A percentile compares a stretch with the other conserved stretches of the same genome.
Evolutionary conservation across 2,329 filamentous ascomycete genomes (phyloP).

Genomic region (Venturiaceae sp.): DNA sequence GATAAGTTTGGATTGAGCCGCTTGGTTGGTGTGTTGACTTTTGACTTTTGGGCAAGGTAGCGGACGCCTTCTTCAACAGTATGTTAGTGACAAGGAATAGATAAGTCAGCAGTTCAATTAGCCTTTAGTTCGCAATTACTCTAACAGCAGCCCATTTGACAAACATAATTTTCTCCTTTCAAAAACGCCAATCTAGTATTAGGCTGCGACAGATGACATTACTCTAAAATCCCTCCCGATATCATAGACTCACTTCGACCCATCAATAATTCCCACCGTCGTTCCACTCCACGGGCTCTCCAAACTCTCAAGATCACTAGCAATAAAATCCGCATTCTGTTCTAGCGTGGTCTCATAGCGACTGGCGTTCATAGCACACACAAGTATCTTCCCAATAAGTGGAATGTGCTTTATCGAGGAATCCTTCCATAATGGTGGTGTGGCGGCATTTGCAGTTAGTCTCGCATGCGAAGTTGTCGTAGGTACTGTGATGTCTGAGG

Average conservation of each 20-base stretch:
- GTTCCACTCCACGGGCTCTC: conserved; percentile 22
- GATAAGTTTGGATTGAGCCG: too few relatives aligned
- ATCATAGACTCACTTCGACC: conserved; percentile 10
- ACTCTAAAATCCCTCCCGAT: too few relatives aligned
- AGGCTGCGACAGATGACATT: too few relatives aligned
- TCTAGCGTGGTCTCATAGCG: conserved; percentile 29
- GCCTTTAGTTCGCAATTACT: too few relatives aligned
- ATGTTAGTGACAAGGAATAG: too few relatives aligned
- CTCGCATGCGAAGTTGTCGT: conserved; percentile 14
- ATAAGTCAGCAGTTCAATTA: too few relatives aligned
- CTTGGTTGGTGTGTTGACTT: too few relatives aligned
- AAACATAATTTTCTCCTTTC: too few relatives aligned
- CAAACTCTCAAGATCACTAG: conserved; percentile 24
- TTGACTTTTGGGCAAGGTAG: too few relatives aligned
- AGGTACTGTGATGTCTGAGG: conserved; percentile 19
- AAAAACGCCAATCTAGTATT: too few relatives aligned
- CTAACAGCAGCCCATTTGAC: too few relatives aligned
- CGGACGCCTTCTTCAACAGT: too few relatives aligned
- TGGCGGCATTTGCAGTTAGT: conserved; percentile 19
- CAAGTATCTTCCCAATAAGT: conserved; percentile 21
- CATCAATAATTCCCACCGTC: conserved; percentile 26
- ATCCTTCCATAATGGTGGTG: conserved; percentile 24
- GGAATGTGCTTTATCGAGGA: conserved; percentile 22
- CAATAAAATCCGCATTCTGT: conserved; percentile 33
- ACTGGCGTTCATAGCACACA: conserved; percentile 17